Base-by-base conservation (phyloP, 345 rosid species). In the Laguncularia racemosa region DNA sequence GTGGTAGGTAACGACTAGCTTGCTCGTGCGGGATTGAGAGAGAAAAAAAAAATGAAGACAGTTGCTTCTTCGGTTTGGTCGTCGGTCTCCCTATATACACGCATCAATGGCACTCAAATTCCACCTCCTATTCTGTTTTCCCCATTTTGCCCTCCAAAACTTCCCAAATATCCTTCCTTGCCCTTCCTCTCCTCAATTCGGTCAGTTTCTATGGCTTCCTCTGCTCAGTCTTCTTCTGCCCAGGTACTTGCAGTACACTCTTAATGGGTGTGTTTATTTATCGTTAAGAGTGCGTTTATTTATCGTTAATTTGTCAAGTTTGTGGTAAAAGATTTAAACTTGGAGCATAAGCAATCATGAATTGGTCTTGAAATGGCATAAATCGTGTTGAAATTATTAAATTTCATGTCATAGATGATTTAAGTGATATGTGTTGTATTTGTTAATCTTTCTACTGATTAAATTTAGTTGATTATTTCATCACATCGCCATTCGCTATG, bases 131-230 rank as follows among this genome's bases (percentile, higher is more conserved):
- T 73, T 52, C 51, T 47, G 17, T 26, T 65, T 10, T 66, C 71
- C 51, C 78, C 53, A 15, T 65, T 67, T 46, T 59, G 66, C 66
- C 59, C 53, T 58, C 63, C 63, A 46, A 14, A 14, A 9, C 60
- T 68, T 44, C 70, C 52, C n/a, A 49, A 48, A 43, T 17, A 20
- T 46, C 52, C 60, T 43, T 48, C 54, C 53, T 16, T 63, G 20
- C 48, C 67, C 50, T 44, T 72, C 68, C 48, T 21, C 20, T 61
- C 61, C 47, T 15, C 57, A 45, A 21, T 61, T 20, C 63, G 62
- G 19, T 49, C 72, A 57, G 66, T 73, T 57, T 52, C 76, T 77
- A 80, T 84, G 96, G 91, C 96, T n/a, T 78, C 87, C 16, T 64
- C 88, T 28, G 26, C 86, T 82, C 84, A 65, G 68, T 71, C 91